Evolutionary conservation across 2,329 filamentous ascomycete species (phyloP).

Genomic region (Botrytis aclada): DNA sequence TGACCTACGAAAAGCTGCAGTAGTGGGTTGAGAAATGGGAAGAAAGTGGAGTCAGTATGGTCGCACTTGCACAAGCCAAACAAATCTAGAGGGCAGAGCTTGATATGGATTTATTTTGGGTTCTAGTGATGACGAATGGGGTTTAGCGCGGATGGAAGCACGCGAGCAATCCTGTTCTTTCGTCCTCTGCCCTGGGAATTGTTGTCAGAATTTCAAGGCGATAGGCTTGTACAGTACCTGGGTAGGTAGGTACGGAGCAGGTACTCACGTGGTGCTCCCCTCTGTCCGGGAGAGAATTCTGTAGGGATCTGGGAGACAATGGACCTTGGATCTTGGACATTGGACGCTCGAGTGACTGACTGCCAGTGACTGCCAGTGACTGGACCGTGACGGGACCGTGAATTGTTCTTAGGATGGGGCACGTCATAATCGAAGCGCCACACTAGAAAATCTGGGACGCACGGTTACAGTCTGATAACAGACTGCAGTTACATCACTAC

Average conservation of each 20-base stretch:
- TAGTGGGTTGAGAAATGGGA: background rate
- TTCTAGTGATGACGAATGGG: background rate
- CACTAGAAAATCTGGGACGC: background rate
- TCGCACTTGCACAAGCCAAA: constrained; percentile 1
- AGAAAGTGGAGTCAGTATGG: background rate
- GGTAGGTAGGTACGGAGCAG: background rate
- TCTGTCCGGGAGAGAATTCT: background rate
- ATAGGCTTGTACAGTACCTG: background rate
- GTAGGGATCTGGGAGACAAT: background rate
- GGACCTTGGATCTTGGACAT: no score
- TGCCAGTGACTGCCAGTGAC: no score
- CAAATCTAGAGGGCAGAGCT: background rate
- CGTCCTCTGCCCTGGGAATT: background rate
- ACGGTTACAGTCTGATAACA: background rate
- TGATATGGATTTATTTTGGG: background rate
- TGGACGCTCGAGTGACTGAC: no score
- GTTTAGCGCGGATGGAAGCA: background rate
- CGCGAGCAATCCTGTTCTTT: constrained; percentile 9
- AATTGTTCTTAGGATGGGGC: background rate
- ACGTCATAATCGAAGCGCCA: constrained; percentile 10
- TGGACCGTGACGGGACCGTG: no score
- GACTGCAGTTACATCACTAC: background rate
- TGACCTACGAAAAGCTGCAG: constrained; percentile 5
- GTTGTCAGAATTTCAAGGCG: background rate
- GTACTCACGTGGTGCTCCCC: background rate